Conservation (phyloP, 2,329 filamentous ascomycete genomes). For the Lojkania enalia region DNA sequence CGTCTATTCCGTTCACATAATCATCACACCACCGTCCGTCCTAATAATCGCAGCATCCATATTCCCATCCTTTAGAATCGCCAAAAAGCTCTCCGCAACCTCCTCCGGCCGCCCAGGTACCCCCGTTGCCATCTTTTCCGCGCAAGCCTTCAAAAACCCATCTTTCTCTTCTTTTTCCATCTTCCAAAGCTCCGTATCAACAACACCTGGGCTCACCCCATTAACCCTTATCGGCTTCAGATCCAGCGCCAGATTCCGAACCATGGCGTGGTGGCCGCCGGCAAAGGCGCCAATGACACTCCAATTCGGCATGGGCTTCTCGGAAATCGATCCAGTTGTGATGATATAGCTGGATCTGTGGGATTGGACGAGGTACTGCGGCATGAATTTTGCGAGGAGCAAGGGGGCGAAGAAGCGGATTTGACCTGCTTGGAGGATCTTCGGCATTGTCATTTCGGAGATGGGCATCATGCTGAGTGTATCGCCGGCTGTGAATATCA, state of each 20-base stretch:
- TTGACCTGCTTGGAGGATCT: constrained; percentile 49
- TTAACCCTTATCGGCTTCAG: constrained; percentile 67
- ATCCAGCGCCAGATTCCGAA: constrained; percentile 63
- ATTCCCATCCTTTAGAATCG: constrained; percentile 53
- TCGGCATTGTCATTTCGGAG: constrained; percentile 46
- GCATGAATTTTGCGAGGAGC: constrained; percentile 56
- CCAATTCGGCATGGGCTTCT: constrained; percentile 59
- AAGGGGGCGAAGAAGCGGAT: constrained; percentile 58
- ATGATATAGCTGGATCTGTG: constrained; percentile 57
- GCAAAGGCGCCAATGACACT: constrained; percentile 53
- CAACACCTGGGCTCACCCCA: constrained; percentile 59
- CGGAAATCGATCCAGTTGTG: constrained; percentile 58
- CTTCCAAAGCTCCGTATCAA: constrained; percentile 51
- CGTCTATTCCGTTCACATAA: constrained; percentile 24
- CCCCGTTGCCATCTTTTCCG: constrained; percentile 30
- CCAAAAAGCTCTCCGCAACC: constrained; percentile 52
- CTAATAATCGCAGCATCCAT: constrained; percentile 50
- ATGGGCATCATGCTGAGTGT: constrained; percentile 48
- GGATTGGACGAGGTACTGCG: constrained; percentile 49
- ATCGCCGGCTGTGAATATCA: constrained; percentile 62
- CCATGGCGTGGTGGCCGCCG: constrained; percentile 58
- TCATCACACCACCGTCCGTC: constrained; percentile 46
- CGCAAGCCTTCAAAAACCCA: constrained; percentile 23
- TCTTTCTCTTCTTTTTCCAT: constrained; percentile 32
- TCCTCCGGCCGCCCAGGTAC: constrained; percentile 33